Base-by-base conservation (phyloP, 257 asterid genomes). In the Scutellaria baicalensis region DNA sequence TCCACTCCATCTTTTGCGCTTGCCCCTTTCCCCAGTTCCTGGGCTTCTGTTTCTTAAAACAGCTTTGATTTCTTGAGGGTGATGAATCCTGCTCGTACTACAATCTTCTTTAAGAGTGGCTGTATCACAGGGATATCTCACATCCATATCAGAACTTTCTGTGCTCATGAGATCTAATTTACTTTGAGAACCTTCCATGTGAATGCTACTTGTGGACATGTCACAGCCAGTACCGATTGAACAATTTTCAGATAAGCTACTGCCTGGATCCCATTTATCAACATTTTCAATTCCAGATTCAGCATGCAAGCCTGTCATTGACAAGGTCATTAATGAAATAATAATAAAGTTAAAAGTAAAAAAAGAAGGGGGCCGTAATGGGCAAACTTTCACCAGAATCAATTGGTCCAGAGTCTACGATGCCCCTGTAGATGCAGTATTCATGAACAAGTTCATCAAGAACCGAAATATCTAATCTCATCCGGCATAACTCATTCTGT, bases 401-500 rank as follows among this genome's bases (percentile, higher is more conserved):
- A 12, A 70, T 61, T 20, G 72, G 70, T 73, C 65, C 74, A 62
- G 85, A 77, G 83, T 85, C 91, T 75, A 89, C 88, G 18, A 94
- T 86, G 44, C 98, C 99, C 86, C 98, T 81, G 71, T 91, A 94
- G 73, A 94, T 72, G 76, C 99, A 94, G 72, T 91, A 91, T 82
- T 94, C 99, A 7, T 64, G 95, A 71, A 94, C 89, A 80, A 94
- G 96, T 77, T 89, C 97, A 79, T 94, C 99, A 77, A 94, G 87
- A 68, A 88, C 59, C 11, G 93, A 77, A 27, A 69, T 76, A 75
- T 94, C 86, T 80, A 91, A 54, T 75, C 84, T 86, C 95, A 84
- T 89, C 74, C 96, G 92, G 84, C 98, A 85, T 61, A 94, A 77
- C 77, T 94, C 99, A 74, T 94, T 94, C 99, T 94, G 97, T 62